phyloP scores from a whole-genome alignment of 305 asterid genomes.

The Fraxinus latifolia region DNA sequence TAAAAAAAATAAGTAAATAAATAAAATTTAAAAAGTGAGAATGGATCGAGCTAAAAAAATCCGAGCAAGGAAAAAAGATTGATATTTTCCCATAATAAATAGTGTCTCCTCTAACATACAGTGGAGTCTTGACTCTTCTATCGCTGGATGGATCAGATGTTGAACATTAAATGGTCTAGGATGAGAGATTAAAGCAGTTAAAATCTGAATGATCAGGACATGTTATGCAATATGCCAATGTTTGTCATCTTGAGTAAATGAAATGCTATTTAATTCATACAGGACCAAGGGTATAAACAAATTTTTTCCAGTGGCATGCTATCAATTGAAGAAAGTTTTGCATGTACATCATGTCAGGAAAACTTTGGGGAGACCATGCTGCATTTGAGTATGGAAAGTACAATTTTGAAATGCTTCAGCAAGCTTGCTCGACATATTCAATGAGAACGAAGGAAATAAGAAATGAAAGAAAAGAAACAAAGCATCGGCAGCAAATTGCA shows the following conservation, averaged over 20 bases:
- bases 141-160: neutral
- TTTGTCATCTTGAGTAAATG: slow-evolving; percentile 2
- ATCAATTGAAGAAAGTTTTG: neutral
- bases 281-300: neutral
- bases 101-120: neutral
- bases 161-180: neutral
- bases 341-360: neutral
- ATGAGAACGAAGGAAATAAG: slow-evolving; percentile 7
- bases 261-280: neutral
- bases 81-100: neutral
- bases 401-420: neutral
- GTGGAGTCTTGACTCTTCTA: neutral
- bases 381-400: neutral
- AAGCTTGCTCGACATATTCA: slow-evolving; percentile 4
- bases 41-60: neutral
- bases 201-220: neutral
- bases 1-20: neutral
- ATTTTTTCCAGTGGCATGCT: neutral
- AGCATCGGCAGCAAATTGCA: neutral
- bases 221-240: neutral
- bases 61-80: neutral
- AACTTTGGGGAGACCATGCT: slow-evolving; percentile 2
- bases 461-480: neutral
- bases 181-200: slow-evolving; percentile 9
- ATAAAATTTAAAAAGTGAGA: neutral